These are phyloP conservation scores for Globisporangium megalacanthum DNA, from an alignment of 352 stramenopile genomes.

Conservation along the genomic window DNA sequence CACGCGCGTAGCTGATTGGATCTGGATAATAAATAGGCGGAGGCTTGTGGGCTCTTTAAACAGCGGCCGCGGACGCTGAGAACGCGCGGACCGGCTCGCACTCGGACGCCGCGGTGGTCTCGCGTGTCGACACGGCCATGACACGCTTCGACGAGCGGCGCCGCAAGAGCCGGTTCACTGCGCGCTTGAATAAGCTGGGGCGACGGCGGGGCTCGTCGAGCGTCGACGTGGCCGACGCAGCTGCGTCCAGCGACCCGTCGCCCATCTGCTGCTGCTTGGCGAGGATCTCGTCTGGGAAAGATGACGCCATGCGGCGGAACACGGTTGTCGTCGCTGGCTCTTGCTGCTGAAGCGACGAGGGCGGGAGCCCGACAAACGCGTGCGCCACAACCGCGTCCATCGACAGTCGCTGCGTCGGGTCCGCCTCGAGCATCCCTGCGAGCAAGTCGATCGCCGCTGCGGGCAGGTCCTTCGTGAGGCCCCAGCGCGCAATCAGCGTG, in stretches of 20 bases:
- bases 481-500: slow-evolving; percentile 64
- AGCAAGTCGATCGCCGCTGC: slow-evolving; percentile 54
- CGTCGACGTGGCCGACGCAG: neutral
- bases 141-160: slow-evolving; percentile 38
- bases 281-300: slow-evolving; percentile 17
- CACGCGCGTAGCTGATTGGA: too few relatives aligned
- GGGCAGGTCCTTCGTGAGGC: slow-evolving; percentile 50
- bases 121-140: slow-evolving; percentile 25
- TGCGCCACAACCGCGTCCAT: slow-evolving; percentile 60
- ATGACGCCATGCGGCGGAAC: slow-evolving; percentile 22
- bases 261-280: slow-evolving; percentile 16
- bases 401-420: slow-evolving; percentile 45
- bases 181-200: slow-evolving; percentile 23
- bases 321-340: neutral
- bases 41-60: neutral
- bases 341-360: slow-evolving; percentile 1
- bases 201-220: slow-evolving; percentile 2
- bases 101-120: slow-evolving; percentile 13
- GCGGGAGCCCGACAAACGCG: slow-evolving; percentile 35
- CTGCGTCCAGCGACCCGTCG: slow-evolving; percentile 2
- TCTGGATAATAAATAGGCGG: slow-evolving; percentile 9
- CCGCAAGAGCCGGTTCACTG: slow-evolving; percentile 42
- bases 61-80: slow-evolving; percentile 2
- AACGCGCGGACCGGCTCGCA: slow-evolving; percentile 4
- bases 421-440: slow-evolving; percentile 53